Base-by-base conservation (phyloP, 805 yeast species). In the Lipomyces yamadae region DNA sequence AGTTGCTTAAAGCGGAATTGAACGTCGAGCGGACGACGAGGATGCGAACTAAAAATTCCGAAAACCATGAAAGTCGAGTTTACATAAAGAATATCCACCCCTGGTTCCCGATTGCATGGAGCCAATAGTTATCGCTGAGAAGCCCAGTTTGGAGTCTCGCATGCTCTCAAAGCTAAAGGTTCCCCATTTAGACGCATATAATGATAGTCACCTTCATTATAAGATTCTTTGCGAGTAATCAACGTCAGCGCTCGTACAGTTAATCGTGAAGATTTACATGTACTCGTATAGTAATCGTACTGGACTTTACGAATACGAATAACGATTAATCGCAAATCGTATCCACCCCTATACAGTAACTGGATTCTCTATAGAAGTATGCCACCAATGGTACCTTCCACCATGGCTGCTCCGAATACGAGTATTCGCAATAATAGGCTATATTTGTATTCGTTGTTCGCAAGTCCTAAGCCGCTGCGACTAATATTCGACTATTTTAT, bases 251-350 rank as follows among this genome's bases (percentile, higher is more conserved):
- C 45, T 8, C 45, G 45, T 37, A 37, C 3, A 37, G 45, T 37
- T 37, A 37, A 37, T 37, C 45, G 45, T 8, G n/a, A 39, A 11
- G 4, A 5, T 13, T 39, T 15, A 37, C 15, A 37, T 50, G 54
- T 29, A 50, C 54, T 50, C 54, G 54, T 50, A 50, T 50, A 24
- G 33, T 50, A 50, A 50, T 50, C 55, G 55, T 6, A 50, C 18
- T 2, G 24, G 55, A 50, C 55, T 50, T 50, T 50, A 50, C 55
- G 55, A 50, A 50, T 50, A 50, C 55, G 55, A 50, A 50, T 24
- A 50, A 18, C 55, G 33, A 50, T 50, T 50, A 50, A 2, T 50
- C 55, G 33, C 55, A 50, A 50, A 50, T 50, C 33, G 55, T 50
- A 50, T 50, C 55, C 33, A 50, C 33, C 55, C n/a, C 54, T 50